phyloP scores from a whole-genome alignment of 768 basidiomycete species.

The Mycena galericulata region DNA sequence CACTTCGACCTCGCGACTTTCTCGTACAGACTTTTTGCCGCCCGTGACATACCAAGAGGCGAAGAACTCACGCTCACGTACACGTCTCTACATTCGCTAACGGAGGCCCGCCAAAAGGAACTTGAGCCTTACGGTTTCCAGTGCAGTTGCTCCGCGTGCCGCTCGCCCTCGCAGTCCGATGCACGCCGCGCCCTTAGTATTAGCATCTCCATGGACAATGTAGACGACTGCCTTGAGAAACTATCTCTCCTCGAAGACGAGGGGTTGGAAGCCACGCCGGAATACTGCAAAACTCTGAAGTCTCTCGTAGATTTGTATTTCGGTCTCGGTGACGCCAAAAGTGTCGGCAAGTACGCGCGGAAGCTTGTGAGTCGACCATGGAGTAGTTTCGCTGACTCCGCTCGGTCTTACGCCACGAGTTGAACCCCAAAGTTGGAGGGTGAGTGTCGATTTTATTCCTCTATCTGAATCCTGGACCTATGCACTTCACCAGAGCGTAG shows the following conservation, averaged over 20 bases:
- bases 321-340: constrained; percentile 15
- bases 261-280: neutral
- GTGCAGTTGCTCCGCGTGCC: constrained; percentile 51
- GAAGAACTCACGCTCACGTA: constrained; percentile 51
- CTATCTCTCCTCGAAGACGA: constrained; percentile 8
- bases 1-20: constrained; percentile 43
- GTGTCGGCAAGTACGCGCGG: constrained; percentile 19
- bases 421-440: no score
- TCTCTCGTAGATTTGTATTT: constrained; percentile 16
- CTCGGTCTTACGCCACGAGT: neutral
- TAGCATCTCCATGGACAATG: neutral
- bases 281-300: neutral
- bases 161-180: constrained; percentile 26
- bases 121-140: constrained; percentile 46
- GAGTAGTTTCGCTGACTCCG: neutral
- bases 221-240: constrained; percentile 16
- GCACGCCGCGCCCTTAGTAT: neutral
- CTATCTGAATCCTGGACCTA: no score
- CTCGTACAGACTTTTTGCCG: constrained; percentile 43
- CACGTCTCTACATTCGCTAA: constrained; percentile 23
- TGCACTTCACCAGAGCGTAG: no score
- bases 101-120: constrained; percentile 38
- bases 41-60: constrained; percentile 44
- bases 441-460: no score
- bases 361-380: constrained; percentile 11